Evolutionary conservation across 305 asterid species (phyloP).

Genomic region (Fraxinus velutina): DNA sequence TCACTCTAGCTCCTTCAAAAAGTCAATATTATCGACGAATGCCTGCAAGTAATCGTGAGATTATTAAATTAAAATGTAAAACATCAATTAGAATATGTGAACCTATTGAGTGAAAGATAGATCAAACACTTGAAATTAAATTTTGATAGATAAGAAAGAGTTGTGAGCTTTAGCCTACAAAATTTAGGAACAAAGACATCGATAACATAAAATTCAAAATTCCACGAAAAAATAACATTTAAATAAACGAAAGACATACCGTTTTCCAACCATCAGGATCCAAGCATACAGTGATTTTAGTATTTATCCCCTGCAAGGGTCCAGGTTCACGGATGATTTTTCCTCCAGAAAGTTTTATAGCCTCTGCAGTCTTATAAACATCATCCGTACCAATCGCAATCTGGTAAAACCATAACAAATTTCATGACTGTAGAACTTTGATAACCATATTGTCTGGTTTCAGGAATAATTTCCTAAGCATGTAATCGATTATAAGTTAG

Average conservation of each 20-base stretch:
- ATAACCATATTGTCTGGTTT: background rate
- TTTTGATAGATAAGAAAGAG: background rate
- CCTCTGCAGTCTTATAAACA: conserved; percentile 49
- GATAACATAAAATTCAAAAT: background rate
- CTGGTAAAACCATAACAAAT: conserved; percentile 29
- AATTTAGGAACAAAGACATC: background rate
- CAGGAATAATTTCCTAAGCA: background rate
- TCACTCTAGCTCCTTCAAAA: conserved; percentile 45
- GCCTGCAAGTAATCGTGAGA: conserved; percentile 39
- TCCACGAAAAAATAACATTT: background rate
- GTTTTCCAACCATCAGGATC: conserved; percentile 63
- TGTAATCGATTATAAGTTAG: background rate
- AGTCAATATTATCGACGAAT: conserved; percentile 47
- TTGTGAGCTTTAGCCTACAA: background rate
- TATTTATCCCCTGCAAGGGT: conserved; percentile 51
- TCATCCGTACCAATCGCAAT: conserved; percentile 52
- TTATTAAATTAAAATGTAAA: background rate
- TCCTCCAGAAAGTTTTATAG: conserved; percentile 41
- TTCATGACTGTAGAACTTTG: conserved; percentile 2
- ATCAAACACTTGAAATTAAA: background rate
- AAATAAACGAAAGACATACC: conserved; percentile 23
- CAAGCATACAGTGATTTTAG: conserved; percentile 46
- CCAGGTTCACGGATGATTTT: conserved; percentile 49
- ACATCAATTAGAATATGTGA: background rate
- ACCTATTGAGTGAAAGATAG: background rate